Evolutionary conservation across 495 filamentous ascomycete genomes (phyloP), one percentile per base, ranked within the genome.

Genomic region (Aeminium ludgeri): DNA sequence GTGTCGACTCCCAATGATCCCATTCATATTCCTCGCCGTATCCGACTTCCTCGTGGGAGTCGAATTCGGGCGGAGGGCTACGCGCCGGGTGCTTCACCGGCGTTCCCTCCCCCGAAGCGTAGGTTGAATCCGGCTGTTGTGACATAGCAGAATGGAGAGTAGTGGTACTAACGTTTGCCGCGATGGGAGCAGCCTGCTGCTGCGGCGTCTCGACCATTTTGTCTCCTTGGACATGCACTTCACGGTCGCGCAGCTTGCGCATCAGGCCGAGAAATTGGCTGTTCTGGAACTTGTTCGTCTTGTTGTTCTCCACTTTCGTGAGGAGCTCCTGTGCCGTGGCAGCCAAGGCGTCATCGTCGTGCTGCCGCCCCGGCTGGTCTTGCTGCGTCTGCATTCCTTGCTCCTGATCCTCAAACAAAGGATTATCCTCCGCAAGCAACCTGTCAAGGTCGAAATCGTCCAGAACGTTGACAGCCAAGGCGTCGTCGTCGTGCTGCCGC

Each of bases 181-280:
- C n/a, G n/a, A n/a, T n/a, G n/a, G n/a, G n/a, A n/a, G n/a, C n/a
- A n/a, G n/a, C n/a, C n/a, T n/a, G n/a, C n/a, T n/a, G n/a, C n/a
- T n/a, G n/a, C n/a, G n/a, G n/a, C 10, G 39, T 46, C 30, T 63
- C 60, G 36, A 63, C 60, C 50, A 63, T 52, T 40, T 63, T 57
- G 40, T 63, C 59, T 17, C 56, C 60, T 31, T 60, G 55, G 3
- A 63, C 60, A 12, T 43, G 46, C 10, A 61, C 51, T 39, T 63
- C 60, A 8, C 50, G 46, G 35, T 63, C 60, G 11, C 59, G 52
- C 10, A 63, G 49, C 19, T 50, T 54, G 31, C 80, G 72, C 82
- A 89, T 86, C 48, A 89, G 57, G 7, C 69, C 68, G 13, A 86
- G 64, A 50, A 89, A 89, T 41, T 71, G 73, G 56, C 80, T 85